Evolutionary conservation across 257 asterid genomes (phyloP).

Genomic region (Ophiorrhiza pumila): DNA sequence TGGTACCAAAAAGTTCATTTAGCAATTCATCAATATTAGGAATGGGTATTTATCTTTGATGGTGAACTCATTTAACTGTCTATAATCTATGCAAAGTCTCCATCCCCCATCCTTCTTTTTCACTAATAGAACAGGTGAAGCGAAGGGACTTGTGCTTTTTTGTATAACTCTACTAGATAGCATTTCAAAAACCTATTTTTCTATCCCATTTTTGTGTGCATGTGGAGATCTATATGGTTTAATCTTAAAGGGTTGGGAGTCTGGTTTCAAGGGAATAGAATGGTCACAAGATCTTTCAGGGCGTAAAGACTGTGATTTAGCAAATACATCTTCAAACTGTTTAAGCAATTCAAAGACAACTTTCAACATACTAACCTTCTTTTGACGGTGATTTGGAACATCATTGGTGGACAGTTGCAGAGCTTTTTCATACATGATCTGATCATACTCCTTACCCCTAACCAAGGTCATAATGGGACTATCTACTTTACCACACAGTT

Average conservation of each 20-base stretch:
- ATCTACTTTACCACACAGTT: too few relatives aligned
- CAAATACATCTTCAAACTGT: too few relatives aligned
- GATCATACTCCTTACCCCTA: too few relatives aligned
- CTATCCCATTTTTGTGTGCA: background rate
- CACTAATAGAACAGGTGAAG: background rate
- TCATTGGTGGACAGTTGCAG: too few relatives aligned
- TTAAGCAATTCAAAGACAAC: too few relatives aligned
- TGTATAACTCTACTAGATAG: background rate
- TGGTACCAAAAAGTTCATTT: background rate
- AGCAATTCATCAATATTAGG: background rate
- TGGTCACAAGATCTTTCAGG: background rate
- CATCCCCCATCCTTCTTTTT: background rate
- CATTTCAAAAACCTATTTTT: background rate
- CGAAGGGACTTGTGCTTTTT: background rate
- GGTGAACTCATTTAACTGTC: background rate
- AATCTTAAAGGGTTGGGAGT: background rate
- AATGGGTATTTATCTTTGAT: background rate
- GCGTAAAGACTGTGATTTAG: background rate
- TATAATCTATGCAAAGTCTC: background rate
- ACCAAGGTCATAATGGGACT: too few relatives aligned
- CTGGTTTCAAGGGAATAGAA: background rate
- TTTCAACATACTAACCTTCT: too few relatives aligned
- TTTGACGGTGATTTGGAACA: too few relatives aligned
- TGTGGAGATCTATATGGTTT: background rate
- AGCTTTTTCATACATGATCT: too few relatives aligned